Conservation (phyloP, 2,329 filamentous ascomycete genomes). For the Coniochaeta hoffmannii region DNA sequence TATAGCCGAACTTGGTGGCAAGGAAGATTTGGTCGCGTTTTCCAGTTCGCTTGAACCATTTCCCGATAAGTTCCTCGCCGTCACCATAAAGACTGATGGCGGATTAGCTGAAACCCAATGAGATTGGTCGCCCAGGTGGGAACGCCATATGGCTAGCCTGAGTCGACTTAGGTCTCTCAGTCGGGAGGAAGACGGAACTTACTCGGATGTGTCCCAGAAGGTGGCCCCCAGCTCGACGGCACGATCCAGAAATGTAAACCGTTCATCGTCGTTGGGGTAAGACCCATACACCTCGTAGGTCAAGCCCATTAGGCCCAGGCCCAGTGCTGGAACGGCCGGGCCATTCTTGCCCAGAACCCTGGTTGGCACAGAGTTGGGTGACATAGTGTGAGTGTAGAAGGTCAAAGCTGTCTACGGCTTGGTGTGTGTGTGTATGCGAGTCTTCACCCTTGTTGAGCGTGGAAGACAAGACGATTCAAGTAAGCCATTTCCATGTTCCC, state of each 20-base stretch:
- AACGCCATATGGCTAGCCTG: no score
- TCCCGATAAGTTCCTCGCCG: constrained; percentile 33
- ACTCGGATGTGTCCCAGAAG: constrained; percentile 11
- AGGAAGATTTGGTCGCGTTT: constrained; percentile 39
- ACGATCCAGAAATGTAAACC: constrained; percentile 11
- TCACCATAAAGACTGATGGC: constrained; percentile 10
- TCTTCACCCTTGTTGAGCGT: no score
- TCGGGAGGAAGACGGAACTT: neutral
- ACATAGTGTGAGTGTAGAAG: neutral
- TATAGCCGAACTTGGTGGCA: constrained; percentile 28
- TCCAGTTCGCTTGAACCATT: constrained; percentile 33
- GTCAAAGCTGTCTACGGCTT: no score
- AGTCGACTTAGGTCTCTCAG: neutral
- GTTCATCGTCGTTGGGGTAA: constrained; percentile 10
- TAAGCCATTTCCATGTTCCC: no score
- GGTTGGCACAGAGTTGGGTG: neutral
- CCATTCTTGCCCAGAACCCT: neutral
- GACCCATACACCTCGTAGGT: constrained; percentile 7
- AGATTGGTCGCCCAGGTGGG: no score
- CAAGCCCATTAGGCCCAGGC: constrained; percentile 10
- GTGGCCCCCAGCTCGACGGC: constrained; percentile 11
- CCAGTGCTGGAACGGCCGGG: constrained; percentile 3
- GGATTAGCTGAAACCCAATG: no score
- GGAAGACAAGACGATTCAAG: no score
- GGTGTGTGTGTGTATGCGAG: no score